A percentile compares a stretch with the other conserved stretches of the same genome.
phyloP scores from a whole-genome alignment of 2,329 filamentous ascomycete genomes.

The Neobulgaria alba region DNA sequence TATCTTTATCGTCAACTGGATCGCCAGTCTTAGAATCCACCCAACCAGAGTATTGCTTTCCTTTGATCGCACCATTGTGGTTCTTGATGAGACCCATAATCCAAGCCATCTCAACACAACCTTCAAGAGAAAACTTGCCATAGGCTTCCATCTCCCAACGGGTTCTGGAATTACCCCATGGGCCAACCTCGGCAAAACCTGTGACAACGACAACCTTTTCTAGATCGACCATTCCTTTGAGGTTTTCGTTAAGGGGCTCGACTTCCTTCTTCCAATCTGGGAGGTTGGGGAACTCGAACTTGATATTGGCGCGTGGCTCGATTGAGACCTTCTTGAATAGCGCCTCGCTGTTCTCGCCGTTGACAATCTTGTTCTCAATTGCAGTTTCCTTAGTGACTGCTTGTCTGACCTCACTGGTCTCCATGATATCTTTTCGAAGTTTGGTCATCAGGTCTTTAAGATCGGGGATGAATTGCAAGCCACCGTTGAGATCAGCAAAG shows the following conservation, averaged over 20 bases:
- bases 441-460: slow-evolving; percentile 90
- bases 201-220: slow-evolving; percentile 98
- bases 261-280: slow-evolving; percentile 90
- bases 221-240: slow-evolving; percentile 97
- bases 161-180: slow-evolving; percentile 97
- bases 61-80: slow-evolving; percentile 92
- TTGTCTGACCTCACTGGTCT: slow-evolving; percentile 86
- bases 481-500: slow-evolving; percentile 94
- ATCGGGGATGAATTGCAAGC: slow-evolving; percentile 93
- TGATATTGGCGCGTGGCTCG: slow-evolving; percentile 93
- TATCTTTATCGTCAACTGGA: slow-evolving; percentile 94
- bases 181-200: slow-evolving; percentile 90
- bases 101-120: slow-evolving; percentile 99
- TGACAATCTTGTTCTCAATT: slow-evolving; percentile 94
- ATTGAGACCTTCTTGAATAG: slow-evolving; percentile 93
- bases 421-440: slow-evolving; percentile 88
- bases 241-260: slow-evolving; percentile 74
- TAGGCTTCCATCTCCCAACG: slow-evolving; percentile 99
- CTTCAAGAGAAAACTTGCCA: slow-evolving; percentile 93
- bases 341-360: slow-evolving; percentile 84
- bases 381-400: slow-evolving; percentile 93
- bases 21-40: slow-evolving; percentile 91
- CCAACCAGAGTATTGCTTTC: slow-evolving; percentile 93
- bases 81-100: slow-evolving; percentile 99
- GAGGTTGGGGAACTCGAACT: slow-evolving; percentile 86